Conservation (phyloP, 2,329 filamentous ascomycete species). For the Lasiodiplodia citricola region DNA sequence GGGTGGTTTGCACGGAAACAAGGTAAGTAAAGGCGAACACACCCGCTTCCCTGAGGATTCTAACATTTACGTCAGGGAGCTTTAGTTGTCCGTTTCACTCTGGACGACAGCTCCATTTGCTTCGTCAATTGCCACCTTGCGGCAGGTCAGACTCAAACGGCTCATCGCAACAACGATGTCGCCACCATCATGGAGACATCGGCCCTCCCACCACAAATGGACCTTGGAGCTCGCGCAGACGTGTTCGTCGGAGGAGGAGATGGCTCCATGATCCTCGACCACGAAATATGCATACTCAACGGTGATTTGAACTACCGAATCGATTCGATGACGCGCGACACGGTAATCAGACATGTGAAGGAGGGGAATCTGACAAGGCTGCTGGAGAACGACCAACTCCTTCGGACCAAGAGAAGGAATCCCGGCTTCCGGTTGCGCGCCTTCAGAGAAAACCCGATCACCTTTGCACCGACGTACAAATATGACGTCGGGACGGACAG, state of each 20-base stretch:
- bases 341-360: conserved; percentile 84
- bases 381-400: conserved; percentile 89
- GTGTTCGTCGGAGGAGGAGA: conserved; percentile 91
- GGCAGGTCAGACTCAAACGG: conserved; percentile 88
- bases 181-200: conserved; percentile 84
- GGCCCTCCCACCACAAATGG: conserved; percentile 74
- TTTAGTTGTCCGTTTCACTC: conserved; percentile 84
- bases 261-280: conserved; percentile 91
- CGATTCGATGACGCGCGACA: conserved; percentile 93
- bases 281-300: conserved; percentile 96
- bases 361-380: conserved; percentile 82
- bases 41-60: background rate
- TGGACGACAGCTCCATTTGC: conserved; percentile 93
- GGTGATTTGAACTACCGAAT: conserved; percentile 98
- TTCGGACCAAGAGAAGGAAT: conserved; percentile 87
- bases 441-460: conserved; percentile 89
- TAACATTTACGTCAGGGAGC: conserved; percentile 64
- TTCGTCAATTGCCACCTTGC: conserved; percentile 98
- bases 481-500: conserved; percentile 95
- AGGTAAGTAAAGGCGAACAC: conserved; percentile 53
- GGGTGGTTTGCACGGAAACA: conserved; percentile 94
- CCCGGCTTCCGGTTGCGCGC: conserved; percentile 86
- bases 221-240: conserved; percentile 70
- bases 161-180: conserved; percentile 89
- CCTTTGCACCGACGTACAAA: conserved; percentile 96